A percentile compares a stretch with the other conserved stretches of the same genome.
These are phyloP conservation scores for Russula emetica DNA, from an alignment of 768 basidiomycete species.

Conservation along the genomic window DNA sequence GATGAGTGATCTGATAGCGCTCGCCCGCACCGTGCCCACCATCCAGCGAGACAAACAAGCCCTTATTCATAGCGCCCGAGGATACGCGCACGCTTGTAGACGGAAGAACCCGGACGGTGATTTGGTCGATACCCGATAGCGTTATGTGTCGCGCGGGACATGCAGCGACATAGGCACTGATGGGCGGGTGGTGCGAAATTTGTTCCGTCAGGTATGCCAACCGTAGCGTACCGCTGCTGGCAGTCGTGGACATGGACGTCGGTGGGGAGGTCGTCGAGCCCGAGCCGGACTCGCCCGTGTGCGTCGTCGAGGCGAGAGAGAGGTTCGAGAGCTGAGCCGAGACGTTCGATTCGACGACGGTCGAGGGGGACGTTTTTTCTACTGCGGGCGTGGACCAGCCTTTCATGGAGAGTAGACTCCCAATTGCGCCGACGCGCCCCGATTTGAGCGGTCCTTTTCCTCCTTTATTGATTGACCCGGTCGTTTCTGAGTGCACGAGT, in stretches of 20 bases:
- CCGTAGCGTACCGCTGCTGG: constrained; percentile 40
- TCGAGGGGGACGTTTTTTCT: constrained; percentile 31
- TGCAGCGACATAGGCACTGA: constrained; percentile 75
- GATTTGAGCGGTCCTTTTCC: constrained; percentile 46
- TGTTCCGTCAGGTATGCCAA: constrained; percentile 88
- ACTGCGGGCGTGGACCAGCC: constrained; percentile 41
- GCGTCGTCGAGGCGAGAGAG: constrained; percentile 43
- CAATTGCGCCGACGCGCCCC: constrained; percentile 57
- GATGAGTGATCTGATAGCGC: constrained; percentile 85
- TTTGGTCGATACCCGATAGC: constrained; percentile 84
- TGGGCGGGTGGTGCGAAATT: constrained; percentile 94
- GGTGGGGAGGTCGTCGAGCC: constrained; percentile 32
- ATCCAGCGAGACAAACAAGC: constrained; percentile 76
- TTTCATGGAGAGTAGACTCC: constrained; percentile 48
- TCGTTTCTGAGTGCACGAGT: constrained; percentile 42
- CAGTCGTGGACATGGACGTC: constrained; percentile 28
- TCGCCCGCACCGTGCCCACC: constrained; percentile 75
- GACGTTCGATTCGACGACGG: constrained; percentile 44
- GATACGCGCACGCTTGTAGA: constrained; percentile 70
- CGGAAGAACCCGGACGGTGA: constrained; percentile 86
- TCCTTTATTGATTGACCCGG: constrained; percentile 40
- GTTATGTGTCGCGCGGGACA: constrained; percentile 74
- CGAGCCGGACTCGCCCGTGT: constrained; percentile 30
- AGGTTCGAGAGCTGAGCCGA: constrained; percentile 59
- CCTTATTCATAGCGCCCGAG: constrained; percentile 83